Base-by-base conservation (phyloP, 257 asterid genomes). In the Solanum chaucha region DNA sequence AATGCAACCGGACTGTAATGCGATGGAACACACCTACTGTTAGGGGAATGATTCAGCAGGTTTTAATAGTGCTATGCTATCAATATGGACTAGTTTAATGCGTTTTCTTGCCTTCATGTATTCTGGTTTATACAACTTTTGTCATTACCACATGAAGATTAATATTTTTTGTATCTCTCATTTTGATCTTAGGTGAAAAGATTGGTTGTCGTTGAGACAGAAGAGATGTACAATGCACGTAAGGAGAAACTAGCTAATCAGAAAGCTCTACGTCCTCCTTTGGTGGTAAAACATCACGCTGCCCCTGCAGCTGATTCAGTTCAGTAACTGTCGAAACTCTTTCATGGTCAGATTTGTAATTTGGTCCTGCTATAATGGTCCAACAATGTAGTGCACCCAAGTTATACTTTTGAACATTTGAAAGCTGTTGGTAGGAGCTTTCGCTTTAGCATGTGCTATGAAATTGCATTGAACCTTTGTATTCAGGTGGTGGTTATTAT, bases 21-120 rank as follows among this genome's bases (percentile, higher is more conserved):
- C 90, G 96, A 15, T 92, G 95, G 92, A 97, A 97, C 89, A 94
- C 96, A 41, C 99, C 99, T 75, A 92, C 98, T 30, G 92, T 95
- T 32, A 91, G 97, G 36, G 99, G 99, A 92, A 97, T 95, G 99
- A 77, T 97, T 86, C 98, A 97, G 89, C 99, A 97, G 99, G 99
- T 94, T 40, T 32, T 35, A 51, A 44, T 78, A 77, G 64, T 83
- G 15, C 3, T 59, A 22, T 19, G 30, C 48, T 46, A n/a, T 77
- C 34, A 51, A 44, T 67, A 14, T 35, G 24, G 51, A 24, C 46
- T 71, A 67, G 2, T 70, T 68, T 40, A 3, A 67, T 51, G 73
- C 0, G 1, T 44, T 86, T 73, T 82, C 64, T 44, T 61, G 10
- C 85, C n/a, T 82, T 55, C 26, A 46, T 58, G 4, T 73, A 58